These are phyloP conservation scores for Linum usitatissimum DNA, from an alignment of 345 rosid genomes.

Conservation along the genomic window DNA sequence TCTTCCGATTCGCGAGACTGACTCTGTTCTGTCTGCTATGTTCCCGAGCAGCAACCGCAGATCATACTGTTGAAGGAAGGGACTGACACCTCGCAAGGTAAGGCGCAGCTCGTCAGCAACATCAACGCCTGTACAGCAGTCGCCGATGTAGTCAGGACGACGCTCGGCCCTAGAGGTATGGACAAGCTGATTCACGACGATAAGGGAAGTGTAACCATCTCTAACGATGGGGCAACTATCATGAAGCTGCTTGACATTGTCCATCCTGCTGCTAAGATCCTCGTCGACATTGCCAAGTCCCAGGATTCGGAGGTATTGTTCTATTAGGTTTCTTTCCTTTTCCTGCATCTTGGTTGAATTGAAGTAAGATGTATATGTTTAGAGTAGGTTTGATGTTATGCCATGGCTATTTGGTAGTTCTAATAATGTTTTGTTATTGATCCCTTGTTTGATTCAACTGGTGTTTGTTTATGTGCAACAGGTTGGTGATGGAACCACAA, in stretches of 20 bases:
- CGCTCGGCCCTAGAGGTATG: constrained; percentile 97
- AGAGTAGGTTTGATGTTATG: not conserved
- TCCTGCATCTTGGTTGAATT: not conserved
- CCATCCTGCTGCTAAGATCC: constrained; percentile 98
- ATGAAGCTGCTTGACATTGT: constrained; percentile 94
- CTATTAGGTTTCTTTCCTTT: no score
- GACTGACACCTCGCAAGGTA: constrained; percentile 94
- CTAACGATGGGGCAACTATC: constrained; percentile 97
- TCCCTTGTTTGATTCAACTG: not conserved
- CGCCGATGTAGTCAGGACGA: constrained; percentile 78
- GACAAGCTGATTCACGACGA: constrained; percentile 97
- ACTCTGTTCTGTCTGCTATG: not conserved
- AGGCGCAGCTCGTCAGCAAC: constrained; percentile 88
- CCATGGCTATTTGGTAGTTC: not conserved
- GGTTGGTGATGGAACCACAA: constrained; percentile 99
- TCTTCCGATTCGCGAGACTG: not conserved
- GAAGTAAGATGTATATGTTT: not conserved
- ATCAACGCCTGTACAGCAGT: constrained; percentile 94
- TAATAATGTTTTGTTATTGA: not conserved
- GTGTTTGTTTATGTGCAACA: constrained; percentile 16
- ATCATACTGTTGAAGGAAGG: constrained; percentile 98
- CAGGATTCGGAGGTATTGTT: constrained; percentile 83
- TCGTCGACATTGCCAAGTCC: constrained; percentile 96
- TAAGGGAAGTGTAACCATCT: constrained; percentile 83
- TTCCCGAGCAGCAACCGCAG: constrained; percentile 78